Evolutionary conservation across 208 protist genomes (phyloP).

Genomic region (Wallacemonas rigidus): DNA sequence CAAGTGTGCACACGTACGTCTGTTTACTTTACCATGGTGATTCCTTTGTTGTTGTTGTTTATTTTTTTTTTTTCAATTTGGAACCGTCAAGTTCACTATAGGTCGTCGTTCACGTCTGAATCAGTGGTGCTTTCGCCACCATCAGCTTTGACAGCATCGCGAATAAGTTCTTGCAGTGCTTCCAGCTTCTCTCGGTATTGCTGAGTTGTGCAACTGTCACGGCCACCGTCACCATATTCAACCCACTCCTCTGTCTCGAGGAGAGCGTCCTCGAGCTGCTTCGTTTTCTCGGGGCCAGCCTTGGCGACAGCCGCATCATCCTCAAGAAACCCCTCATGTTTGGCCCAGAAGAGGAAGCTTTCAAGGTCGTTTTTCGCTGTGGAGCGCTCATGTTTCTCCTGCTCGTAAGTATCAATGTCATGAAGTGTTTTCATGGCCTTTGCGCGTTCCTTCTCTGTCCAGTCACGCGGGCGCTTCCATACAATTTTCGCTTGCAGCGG

Average conservation of each 20-base stretch:
- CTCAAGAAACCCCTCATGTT: constrained; percentile 64
- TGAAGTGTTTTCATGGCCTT: constrained; percentile 43
- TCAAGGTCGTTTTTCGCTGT: constrained; percentile 86
- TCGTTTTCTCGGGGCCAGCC: constrained; percentile 27
- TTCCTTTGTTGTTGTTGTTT: background rate
- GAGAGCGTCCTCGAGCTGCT: constrained; percentile 33
- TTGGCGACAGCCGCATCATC: constrained; percentile 31
- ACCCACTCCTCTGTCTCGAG: constrained; percentile 60
- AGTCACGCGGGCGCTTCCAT: constrained; percentile 41
- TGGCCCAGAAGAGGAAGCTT: constrained; percentile 75
- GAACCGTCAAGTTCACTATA: background rate
- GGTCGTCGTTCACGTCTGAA: constrained; percentile 4
- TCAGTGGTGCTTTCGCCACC: background rate
- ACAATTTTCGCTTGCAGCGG: constrained; percentile 31
- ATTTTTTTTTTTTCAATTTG: background rate
- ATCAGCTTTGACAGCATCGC: background rate
- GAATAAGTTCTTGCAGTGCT: constrained; percentile 47
- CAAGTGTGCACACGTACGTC: no score
- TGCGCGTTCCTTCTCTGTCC: constrained; percentile 31
- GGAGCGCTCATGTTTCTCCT: constrained; percentile 54
- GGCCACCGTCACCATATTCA: constrained; percentile 71
- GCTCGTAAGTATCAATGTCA: constrained; percentile 54
- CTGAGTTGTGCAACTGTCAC: constrained; percentile 49
- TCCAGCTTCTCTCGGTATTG: constrained; percentile 56
- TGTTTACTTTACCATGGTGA: no score